Evolutionary conservation across 2,329 filamentous ascomycete genomes (phyloP).

Genomic region (Aphanocladium album): DNA sequence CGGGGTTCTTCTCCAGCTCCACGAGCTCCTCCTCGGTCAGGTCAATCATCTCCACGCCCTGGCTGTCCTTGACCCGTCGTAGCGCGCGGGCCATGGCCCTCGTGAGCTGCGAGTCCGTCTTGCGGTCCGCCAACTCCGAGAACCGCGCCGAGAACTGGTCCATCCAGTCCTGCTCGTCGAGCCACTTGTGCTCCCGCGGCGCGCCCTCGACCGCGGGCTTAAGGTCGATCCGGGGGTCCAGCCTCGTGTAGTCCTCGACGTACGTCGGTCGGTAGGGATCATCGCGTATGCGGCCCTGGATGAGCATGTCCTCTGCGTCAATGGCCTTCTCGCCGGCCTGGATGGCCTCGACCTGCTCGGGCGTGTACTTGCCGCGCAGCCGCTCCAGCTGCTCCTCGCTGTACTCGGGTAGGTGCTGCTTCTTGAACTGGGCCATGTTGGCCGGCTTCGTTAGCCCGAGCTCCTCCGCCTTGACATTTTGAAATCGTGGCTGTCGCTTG

Average conservation of each 20-base stretch:
- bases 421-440: slow-evolving; percentile 37
- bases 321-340: slow-evolving; percentile 75
- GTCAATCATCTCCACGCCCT: slow-evolving; percentile 40
- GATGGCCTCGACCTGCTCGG: slow-evolving; percentile 76
- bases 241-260: slow-evolving; percentile 74
- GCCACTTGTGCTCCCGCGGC: slow-evolving; percentile 52
- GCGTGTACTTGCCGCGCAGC: slow-evolving; percentile 66
- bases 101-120: slow-evolving; percentile 38
- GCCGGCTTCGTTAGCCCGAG: slow-evolving; percentile 45
- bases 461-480: slow-evolving; percentile 46
- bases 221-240: slow-evolving; percentile 75
- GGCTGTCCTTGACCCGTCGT: slow-evolving; percentile 36
- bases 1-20: slow-evolving; percentile 35
- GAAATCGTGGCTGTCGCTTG: slow-evolving; percentile 46
- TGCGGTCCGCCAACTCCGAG: slow-evolving; percentile 36
- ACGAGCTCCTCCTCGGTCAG: slow-evolving; percentile 46
- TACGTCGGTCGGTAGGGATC: slow-evolving; percentile 72
- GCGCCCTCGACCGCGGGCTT: slow-evolving; percentile 45
- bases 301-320: slow-evolving; percentile 65
- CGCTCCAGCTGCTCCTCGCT: slow-evolving; percentile 58
- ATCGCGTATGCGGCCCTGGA: slow-evolving; percentile 64
- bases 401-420: slow-evolving; percentile 57
- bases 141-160: slow-evolving; percentile 52
- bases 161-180: slow-evolving; percentile 53
- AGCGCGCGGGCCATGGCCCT: slow-evolving; percentile 38